Evolutionary conservation across 345 rosid genomes (phyloP).

Genomic region (Atalantia buxifolia): DNA sequence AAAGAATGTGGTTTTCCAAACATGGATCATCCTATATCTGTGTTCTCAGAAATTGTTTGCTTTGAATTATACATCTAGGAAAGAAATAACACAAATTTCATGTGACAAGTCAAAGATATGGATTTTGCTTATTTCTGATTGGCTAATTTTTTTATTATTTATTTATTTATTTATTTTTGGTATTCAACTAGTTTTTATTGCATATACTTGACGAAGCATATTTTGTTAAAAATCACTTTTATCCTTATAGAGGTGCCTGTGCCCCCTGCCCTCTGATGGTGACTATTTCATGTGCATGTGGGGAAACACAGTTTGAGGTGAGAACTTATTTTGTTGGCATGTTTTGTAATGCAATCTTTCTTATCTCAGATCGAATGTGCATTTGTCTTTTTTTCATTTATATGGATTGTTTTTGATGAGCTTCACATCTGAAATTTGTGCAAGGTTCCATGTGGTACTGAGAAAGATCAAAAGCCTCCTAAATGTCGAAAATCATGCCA

Average conservation of each 20-base stretch:
- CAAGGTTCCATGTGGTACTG: slow-evolving; percentile 98
- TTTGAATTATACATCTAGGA: neutral
- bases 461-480: slow-evolving; percentile 87
- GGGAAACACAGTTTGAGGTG: slow-evolving; percentile 81
- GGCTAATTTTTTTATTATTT: neutral
- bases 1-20: neutral
- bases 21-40: neutral
- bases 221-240: slow-evolving; percentile 13
- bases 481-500: slow-evolving; percentile 73
- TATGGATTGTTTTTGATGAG: neutral
- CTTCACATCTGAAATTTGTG: slow-evolving; percentile 17
- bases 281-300: slow-evolving; percentile 81
- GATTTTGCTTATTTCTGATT: neutral
- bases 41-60: neutral
- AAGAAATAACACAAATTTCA: neutral
- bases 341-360: neutral
- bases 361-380: neutral
- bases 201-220: neutral
- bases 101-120: neutral
- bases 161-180: too few relatives aligned
- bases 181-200: neutral
- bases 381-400: neutral
- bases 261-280: slow-evolving; percentile 97
- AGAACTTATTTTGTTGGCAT: slow-evolving; percentile 24
- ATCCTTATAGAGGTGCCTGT: slow-evolving; percentile 76